phyloP scores from a whole-genome alignment of 108 stramenopile genomes.

The Pelagomonas calceolata region DNA sequence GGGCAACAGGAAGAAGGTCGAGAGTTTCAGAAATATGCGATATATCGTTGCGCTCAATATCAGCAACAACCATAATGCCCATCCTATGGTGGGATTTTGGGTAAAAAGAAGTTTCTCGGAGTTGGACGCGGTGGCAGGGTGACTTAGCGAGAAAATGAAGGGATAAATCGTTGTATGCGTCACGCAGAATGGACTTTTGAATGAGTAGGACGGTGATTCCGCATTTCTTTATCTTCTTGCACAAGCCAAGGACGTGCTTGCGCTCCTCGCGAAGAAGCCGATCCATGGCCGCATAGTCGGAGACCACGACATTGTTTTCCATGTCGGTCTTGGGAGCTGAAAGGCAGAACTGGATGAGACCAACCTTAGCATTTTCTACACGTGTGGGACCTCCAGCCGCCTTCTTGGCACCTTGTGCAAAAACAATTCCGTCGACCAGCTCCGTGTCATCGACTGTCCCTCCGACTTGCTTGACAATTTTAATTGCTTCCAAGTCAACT shows the following conservation, averaged over 20 bases:
- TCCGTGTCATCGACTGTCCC: conserved; percentile 99
- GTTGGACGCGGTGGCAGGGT: no score
- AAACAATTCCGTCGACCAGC: conserved; percentile 84
- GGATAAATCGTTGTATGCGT: conserved; percentile 97
- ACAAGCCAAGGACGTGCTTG: conserved; percentile 83
- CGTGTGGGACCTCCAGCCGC: conserved; percentile 76
- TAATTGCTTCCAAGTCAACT: conserved; percentile 91
- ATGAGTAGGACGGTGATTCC: conserved; percentile 95
- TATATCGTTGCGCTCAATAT: conserved; percentile 88
- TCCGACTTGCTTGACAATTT: conserved; percentile 90
- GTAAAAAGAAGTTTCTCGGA: not conserved
- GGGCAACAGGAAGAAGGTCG: conserved; percentile 85
- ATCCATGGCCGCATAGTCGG: conserved; percentile 98
- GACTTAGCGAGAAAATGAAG: conserved; percentile 97
- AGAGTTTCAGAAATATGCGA: conserved; percentile 91
- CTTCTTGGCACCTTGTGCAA: conserved; percentile 82
- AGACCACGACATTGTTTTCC: conserved; percentile 98
- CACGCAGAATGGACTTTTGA: conserved; percentile 93
- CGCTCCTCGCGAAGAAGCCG: conserved; percentile 93
- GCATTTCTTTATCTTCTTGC: conserved; percentile 94
- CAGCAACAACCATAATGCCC: conserved; percentile 96
- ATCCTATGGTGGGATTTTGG: conserved; percentile 35
- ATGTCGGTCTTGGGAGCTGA: conserved; percentile 99
- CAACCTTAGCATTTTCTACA: conserved; percentile 89
- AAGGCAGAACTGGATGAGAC: conserved; percentile 89